These are phyloP conservation scores for sweet orange (Citrus sinensis) DNA, from an alignment of 345 rosid genomes.

Conservation along the genomic window DNA sequence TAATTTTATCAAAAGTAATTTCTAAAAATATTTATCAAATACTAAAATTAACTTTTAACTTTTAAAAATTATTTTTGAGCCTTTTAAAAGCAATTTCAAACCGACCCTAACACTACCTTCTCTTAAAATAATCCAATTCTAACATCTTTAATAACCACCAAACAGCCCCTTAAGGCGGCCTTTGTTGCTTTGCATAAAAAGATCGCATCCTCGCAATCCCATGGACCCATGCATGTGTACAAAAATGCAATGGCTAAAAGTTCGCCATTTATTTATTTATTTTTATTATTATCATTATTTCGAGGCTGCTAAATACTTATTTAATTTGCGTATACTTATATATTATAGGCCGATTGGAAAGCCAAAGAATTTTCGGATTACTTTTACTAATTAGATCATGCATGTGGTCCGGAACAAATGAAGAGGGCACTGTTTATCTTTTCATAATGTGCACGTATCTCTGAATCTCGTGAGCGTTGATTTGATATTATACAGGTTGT, in stretches of 20 bases:
- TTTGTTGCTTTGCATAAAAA: background rate
- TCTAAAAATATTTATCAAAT: too few relatives aligned
- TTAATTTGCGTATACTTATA: background rate
- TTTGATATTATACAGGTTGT: background rate
- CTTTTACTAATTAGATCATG: background rate
- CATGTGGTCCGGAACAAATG: too few relatives aligned
- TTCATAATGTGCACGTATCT: background rate
- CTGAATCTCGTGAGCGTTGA: background rate
- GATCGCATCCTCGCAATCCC: background rate
- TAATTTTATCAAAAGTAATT: too few relatives aligned
- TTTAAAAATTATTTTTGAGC: too few relatives aligned
- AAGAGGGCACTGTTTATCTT: too few relatives aligned
- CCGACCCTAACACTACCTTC: too few relatives aligned
- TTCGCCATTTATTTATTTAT: background rate
- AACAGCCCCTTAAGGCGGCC: background rate
- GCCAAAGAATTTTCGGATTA: background rate
- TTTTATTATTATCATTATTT: background rate
- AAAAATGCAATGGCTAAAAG: background rate
- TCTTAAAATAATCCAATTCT: too few relatives aligned
- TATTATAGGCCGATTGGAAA: too few relatives aligned
- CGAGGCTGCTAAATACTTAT: background rate
- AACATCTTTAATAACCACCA: too few relatives aligned
- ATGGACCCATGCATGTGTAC: background rate
- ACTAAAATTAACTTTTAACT: too few relatives aligned
- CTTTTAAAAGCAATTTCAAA: too few relatives aligned